Percentiles rank a stretch among this genome's conserved stretches.
phyloP scores from a whole-genome alignment of 108 stramenopile species.

The Craspedostauros australis region DNA sequence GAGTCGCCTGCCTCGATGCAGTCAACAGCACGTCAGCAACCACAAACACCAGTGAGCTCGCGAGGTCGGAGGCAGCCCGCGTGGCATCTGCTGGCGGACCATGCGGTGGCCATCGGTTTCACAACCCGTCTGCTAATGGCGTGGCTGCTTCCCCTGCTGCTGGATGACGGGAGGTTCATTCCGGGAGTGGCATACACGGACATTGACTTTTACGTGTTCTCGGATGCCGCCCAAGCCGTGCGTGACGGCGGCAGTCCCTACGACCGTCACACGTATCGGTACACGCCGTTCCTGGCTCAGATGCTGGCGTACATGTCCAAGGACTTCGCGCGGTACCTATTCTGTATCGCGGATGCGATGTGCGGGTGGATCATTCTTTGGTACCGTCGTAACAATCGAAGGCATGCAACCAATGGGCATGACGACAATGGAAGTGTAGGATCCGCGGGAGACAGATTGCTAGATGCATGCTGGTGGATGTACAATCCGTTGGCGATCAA shows the following conservation, averaged over 20 bases:
- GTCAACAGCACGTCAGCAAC: no score
- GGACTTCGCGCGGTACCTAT: conserved; percentile 57
- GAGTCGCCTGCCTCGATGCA: no score
- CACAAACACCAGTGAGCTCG: conserved; percentile 31
- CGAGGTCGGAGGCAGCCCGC: conserved; percentile 24
- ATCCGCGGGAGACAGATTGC: conserved; percentile 10
- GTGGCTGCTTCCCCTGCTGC: conserved; percentile 47
- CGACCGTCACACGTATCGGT: conserved; percentile 95
- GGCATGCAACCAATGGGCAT: conserved; percentile 1
- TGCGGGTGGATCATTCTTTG: conserved; percentile 70
- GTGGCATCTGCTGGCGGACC: conserved; percentile 23
- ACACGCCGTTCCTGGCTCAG: conserved; percentile 93
- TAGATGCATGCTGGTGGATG: conserved; percentile 72
- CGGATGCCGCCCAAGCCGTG: conserved; percentile 69
- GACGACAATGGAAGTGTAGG: conserved; percentile 10
- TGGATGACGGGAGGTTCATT: conserved; percentile 61
- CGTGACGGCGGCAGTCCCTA: conserved; percentile 74
- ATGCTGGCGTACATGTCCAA: conserved; percentile 40
- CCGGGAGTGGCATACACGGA: conserved; percentile 83
- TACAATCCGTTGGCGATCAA: conserved; percentile 92
- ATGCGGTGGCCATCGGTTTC: conserved; percentile 47
- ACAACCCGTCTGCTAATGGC: conserved; percentile 49
- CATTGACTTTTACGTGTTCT: conserved; percentile 84
- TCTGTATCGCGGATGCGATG: conserved; percentile 78
- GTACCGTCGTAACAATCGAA: conserved; percentile 15